phyloP scores from a whole-genome alignment of 768 basidiomycete genomes.

The Suillus luteus region DNA sequence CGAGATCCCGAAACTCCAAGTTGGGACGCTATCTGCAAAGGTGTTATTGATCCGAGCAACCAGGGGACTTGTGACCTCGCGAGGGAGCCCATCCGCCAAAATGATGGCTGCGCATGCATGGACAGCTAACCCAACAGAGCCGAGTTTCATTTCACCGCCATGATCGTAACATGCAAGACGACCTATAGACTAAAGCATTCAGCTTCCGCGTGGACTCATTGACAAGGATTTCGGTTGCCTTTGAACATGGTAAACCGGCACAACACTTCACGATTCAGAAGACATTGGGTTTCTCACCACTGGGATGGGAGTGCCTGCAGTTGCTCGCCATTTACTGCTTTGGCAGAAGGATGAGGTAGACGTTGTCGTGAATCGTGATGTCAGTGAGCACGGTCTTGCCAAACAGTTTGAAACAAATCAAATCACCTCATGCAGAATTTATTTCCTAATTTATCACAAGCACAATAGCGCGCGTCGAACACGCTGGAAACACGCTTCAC shows the following conservation, averaged over 20 bases:
- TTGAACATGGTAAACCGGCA: neutral
- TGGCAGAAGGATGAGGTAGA: too few relatives aligned
- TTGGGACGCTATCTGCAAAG: neutral
- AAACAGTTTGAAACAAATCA: too few relatives aligned
- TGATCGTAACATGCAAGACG: neutral
- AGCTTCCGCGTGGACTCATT: neutral
- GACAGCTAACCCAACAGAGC: too few relatives aligned
- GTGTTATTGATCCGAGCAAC: neutral
- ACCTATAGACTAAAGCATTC: neutral
- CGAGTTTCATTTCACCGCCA: too few relatives aligned
- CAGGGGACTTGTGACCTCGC: neutral
- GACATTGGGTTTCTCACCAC: neutral
- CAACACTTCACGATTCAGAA: neutral
- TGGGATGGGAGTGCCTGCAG: neutral
- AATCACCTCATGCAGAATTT: neutral
- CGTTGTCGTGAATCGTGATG: too few relatives aligned
- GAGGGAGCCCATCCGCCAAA: too few relatives aligned
- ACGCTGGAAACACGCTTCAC: constrained; percentile 20
- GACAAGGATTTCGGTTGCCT: neutral
- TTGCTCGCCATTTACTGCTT: neutral
- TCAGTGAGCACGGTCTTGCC: too few relatives aligned
- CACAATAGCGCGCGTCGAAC: constrained; percentile 18
- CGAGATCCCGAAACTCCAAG: neutral
- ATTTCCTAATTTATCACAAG: constrained; percentile 21
- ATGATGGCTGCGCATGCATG: too few relatives aligned